phyloP scores from a whole-genome alignment of 495 filamentous ascomycete genomes.

The Penicillium longicatenatum region DNA sequence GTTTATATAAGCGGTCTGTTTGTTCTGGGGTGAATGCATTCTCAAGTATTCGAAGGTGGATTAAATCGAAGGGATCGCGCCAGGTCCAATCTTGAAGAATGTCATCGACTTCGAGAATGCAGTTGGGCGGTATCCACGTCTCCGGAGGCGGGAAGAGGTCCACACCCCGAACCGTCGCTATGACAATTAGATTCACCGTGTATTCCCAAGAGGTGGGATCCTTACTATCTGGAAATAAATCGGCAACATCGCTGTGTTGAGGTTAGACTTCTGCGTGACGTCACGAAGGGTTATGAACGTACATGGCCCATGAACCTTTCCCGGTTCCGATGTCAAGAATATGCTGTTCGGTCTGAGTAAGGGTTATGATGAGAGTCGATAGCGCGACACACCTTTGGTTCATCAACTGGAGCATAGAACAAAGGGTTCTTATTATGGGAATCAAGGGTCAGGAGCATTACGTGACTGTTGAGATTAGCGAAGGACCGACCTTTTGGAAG shows the following conservation, averaged over 20 bases:
- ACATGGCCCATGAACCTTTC: conserved; percentile 33
- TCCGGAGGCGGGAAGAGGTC: conserved; percentile 11
- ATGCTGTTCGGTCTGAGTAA: conserved; percentile 3
- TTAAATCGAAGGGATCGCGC: conserved; percentile 9
- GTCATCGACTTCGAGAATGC: conserved; percentile 13
- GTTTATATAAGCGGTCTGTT: conserved; percentile 4
- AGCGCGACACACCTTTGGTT: neutral
- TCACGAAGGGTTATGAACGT: conserved; percentile 1
- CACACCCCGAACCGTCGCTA: conserved; percentile 11
- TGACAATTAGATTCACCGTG: neutral
- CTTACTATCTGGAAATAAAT: conserved; percentile 23
- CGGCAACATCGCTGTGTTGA: conserved; percentile 25
- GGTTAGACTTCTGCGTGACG: neutral
- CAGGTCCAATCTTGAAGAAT: conserved; percentile 10
- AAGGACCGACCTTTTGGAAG: neutral
- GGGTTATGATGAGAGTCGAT: neutral
- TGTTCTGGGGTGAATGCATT: neutral
- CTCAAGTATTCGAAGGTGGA: conserved; percentile 16
- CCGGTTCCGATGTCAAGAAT: conserved; percentile 33
- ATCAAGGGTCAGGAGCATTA: conserved; percentile 17
- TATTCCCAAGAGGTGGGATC: neutral
- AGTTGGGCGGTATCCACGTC: conserved; percentile 9
- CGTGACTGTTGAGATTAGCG: conserved; percentile 14
- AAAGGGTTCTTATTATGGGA: conserved; percentile 7
- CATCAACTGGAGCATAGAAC: conserved; percentile 10